Percentiles rank a stretch among this genome's conserved stretches.
phyloP scores from a whole-genome alignment of 1,284 basidiomycete genomes.

The Taiwanofungus camphoratus region DNA sequence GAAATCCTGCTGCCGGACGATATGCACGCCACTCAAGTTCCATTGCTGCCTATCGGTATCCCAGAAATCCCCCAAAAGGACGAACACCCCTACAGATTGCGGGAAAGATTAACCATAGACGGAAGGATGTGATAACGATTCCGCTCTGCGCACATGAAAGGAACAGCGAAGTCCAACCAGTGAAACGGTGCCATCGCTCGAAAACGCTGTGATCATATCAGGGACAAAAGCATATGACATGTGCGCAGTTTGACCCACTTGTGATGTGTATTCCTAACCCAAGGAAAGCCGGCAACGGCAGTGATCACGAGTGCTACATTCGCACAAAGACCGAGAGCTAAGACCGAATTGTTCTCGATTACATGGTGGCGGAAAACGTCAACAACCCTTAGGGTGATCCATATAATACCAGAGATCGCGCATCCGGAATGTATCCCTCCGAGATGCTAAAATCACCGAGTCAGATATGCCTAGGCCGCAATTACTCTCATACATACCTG shows the following conservation, averaged over 20 bases:
- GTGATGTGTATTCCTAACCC: slow-evolving; percentile 71
- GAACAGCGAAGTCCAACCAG: slow-evolving; percentile 63
- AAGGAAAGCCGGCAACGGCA: slow-evolving; percentile 60
- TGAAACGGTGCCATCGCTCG: slow-evolving; percentile 71
- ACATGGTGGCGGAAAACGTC: slow-evolving; percentile 43
- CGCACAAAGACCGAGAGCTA: slow-evolving; percentile 54
- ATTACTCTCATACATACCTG: slow-evolving; percentile 35
- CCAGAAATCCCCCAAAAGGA: slow-evolving; percentile 59
- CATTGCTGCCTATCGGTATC: slow-evolving; percentile 46
- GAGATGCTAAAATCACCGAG: slow-evolving; percentile 44
- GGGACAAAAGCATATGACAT: background rate
- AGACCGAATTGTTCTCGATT: slow-evolving; percentile 45
- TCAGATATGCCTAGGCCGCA: no score
- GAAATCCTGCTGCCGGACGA: slow-evolving; percentile 66
- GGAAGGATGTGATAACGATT: slow-evolving; percentile 3
- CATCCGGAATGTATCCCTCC: slow-evolving; percentile 76
- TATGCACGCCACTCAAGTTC: slow-evolving; percentile 45
- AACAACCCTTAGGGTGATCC: slow-evolving; percentile 59
- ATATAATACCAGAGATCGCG: slow-evolving; percentile 57
- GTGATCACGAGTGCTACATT: slow-evolving; percentile 48
- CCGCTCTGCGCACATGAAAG: slow-evolving; percentile 44
- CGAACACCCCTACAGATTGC: slow-evolving; percentile 49
- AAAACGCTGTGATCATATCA: slow-evolving; percentile 43
- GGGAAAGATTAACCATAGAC: background rate
- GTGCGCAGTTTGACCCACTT: slow-evolving; percentile 42